Evolutionary conservation across 176 grass and related monocot species (phyloP).

Genomic region (Phyllostachys edulis): DNA sequence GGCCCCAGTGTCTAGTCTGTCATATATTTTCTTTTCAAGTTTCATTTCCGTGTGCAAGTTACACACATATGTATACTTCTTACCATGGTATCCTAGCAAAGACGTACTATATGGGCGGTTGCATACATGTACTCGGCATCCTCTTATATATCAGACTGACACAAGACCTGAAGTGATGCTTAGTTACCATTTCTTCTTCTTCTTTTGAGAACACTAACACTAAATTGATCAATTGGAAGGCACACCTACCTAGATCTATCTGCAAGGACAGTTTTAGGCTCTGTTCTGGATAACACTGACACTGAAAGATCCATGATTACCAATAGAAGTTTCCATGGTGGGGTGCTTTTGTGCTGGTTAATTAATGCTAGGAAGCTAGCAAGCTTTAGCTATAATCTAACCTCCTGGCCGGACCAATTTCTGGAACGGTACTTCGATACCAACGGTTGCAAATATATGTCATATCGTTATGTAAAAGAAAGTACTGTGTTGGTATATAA

Average conservation of each 20-base stretch:
- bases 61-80: background rate
- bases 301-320: background rate
- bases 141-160: background rate
- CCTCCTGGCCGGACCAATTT: background rate
- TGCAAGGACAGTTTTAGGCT: background rate
- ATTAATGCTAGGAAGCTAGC: background rate
- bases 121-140: background rate
- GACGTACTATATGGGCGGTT: background rate
- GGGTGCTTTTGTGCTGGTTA: background rate
- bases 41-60: background rate
- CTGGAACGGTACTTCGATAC: background rate
- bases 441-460: background rate
- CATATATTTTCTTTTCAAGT: background rate
- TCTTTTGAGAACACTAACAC: background rate
- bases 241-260: slow-evolving; percentile 23
- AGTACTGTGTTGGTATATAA: background rate
- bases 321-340: background rate
- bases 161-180: background rate
- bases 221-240: background rate
- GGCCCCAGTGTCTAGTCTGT: background rate
- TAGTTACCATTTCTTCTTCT: background rate
- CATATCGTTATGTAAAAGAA: background rate
- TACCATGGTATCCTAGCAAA: background rate
- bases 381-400: background rate
- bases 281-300: slow-evolving; percentile 5